Base-by-base conservation (phyloP, 352 stramenopile genomes). In the Phytophthora capsici region DNA sequence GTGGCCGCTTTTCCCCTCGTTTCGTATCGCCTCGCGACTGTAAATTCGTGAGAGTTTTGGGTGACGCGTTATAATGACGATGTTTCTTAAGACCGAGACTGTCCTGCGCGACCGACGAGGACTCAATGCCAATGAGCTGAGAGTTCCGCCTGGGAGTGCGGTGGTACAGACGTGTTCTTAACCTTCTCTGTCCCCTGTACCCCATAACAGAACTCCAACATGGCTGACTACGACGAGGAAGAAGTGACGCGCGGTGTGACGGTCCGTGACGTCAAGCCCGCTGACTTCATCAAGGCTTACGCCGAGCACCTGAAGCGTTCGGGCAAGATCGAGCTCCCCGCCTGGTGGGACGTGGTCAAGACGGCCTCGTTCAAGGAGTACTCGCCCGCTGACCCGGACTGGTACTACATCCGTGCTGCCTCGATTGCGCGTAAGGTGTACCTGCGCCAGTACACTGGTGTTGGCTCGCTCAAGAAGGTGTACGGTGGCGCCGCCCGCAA, bases 361-460 rank as follows among this genome's bases (percentile, higher is more conserved):
- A 99, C 97, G 40, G 96, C 82, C 52, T 88, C 96, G 55, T 98
- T 98, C 85, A 99, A 99, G 90, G 97, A 99, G 82, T 93, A 99
- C 71, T 96, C 97, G 48, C 97, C 97, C 34, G 94, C 96, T 55
- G 96, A 98, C 80, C 92, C 97, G 63, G 97, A 99, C 86, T 99
- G 97, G 97, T 99, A 99, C 86, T 99, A 98, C 88, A 94, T 99
- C 70, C 95, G 97, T 67, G 97, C 97, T 52, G 89, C 97, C 40
- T 99, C 97, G 53, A 98, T 99, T 71, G 96, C 97, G 37, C 95
- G 97, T 69, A 99, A 99, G 90, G 90, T 99, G 37, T 99, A 99
- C 91, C 82, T 99, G 51, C 93, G 95, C 65, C 97, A 98, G 62
- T 96, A 98, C 75, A 91, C 97, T 50, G 97, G 97, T 78, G 88